These are phyloP conservation scores for Neurospora cerealis DNA, from an alignment of 495 filamentous ascomycete genomes.

Conservation along the genomic window DNA sequence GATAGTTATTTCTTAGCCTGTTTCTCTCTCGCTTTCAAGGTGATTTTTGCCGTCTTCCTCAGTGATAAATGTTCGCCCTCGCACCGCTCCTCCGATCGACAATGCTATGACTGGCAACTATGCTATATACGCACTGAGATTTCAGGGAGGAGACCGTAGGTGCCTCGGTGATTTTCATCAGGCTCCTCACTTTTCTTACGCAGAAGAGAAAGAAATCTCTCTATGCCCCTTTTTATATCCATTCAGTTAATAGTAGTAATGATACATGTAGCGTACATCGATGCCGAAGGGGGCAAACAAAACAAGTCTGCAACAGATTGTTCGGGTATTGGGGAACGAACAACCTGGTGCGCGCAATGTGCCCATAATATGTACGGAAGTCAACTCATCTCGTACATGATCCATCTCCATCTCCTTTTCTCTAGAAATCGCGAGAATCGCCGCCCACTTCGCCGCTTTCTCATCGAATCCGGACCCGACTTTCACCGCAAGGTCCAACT, in stretches of 20 bases:
- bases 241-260: neutral
- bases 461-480: neutral
- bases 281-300: neutral
- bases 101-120: too few species aligned
- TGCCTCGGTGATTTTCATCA: neutral
- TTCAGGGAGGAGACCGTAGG: too few species aligned
- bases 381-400: neutral
- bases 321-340: neutral
- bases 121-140: too few species aligned
- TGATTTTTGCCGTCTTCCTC: neutral
- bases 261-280: constrained; percentile 8
- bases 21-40: neutral
- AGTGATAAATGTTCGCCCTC: neutral
- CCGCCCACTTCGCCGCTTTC: neutral
- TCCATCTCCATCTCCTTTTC: neutral
- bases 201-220: neutral
- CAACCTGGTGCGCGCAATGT: neutral
- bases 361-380: neutral
- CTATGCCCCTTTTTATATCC: neutral
- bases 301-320: neutral
- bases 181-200: neutral
- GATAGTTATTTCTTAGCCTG: neutral
- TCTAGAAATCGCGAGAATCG: neutral
- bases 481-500: neutral
- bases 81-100: too few species aligned